Conservation (phyloP, 2,329 filamentous ascomycete species). For the Venturia pyrina region DNA sequence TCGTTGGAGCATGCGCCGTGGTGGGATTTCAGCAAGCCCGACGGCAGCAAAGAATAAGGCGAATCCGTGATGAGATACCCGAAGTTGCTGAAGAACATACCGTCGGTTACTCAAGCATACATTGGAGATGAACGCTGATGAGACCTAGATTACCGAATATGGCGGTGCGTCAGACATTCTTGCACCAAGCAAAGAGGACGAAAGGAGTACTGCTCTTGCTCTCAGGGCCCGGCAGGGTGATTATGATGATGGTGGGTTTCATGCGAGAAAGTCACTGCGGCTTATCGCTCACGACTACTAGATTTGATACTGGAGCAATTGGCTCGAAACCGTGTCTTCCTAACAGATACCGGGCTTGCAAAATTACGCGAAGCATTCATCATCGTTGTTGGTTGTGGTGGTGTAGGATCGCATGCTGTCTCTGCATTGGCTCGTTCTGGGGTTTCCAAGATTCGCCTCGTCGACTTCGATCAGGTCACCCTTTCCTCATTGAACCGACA, state of each 20-base stretch:
- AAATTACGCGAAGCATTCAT: conserved; percentile 76
- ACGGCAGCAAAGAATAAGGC: conserved; percentile 43
- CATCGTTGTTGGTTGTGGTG: conserved; percentile 84
- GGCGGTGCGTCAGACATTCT: conserved; percentile 38
- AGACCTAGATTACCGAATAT: conserved; percentile 48
- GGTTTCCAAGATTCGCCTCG: conserved; percentile 73
- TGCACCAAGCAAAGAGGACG: conserved; percentile 41
- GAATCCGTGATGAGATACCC: conserved; percentile 53
- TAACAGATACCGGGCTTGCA: conserved; percentile 68
- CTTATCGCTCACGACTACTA: conserved; percentile 20
- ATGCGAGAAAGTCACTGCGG: not conserved
- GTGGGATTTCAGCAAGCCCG: conserved; percentile 37
- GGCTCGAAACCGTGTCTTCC: conserved; percentile 83
- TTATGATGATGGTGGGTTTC: conserved; percentile 48
- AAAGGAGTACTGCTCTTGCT: conserved; percentile 47
- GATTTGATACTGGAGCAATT: conserved; percentile 91
- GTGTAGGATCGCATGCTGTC: conserved; percentile 86
- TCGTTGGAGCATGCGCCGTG: conserved; percentile 29
- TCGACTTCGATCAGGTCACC: conserved; percentile 97
- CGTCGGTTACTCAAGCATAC: not conserved
- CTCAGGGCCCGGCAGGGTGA: conserved; percentile 51
- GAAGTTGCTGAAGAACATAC: conserved; percentile 40
- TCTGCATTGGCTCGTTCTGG: conserved; percentile 82
- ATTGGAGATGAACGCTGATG: not conserved
- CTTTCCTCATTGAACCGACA: conserved; percentile 92